phyloP scores from a whole-genome alignment of 257 asterid species.

The Fraxinus anomala region DNA sequence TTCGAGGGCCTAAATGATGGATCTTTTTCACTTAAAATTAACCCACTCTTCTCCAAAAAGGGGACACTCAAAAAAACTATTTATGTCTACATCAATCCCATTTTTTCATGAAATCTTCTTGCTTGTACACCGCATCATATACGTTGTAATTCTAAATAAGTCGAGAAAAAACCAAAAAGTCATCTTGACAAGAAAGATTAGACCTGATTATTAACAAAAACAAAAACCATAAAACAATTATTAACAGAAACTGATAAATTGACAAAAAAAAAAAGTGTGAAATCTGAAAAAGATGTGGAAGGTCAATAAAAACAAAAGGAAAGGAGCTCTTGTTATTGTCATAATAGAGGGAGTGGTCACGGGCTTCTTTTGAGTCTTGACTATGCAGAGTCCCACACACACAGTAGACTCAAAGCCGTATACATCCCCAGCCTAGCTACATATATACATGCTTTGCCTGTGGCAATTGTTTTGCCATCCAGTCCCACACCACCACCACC shows the following conservation, averaged over 20 bases:
- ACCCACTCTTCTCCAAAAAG: too few relatives aligned
- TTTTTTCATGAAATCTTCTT: too few relatives aligned
- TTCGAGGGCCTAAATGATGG: too few relatives aligned
- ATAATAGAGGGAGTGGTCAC: conserved; percentile 51
- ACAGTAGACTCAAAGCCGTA: conserved; percentile 17
- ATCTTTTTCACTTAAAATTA: too few relatives aligned
- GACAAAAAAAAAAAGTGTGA: background rate
- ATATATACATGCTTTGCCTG: conserved; percentile 11
- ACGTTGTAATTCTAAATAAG: too few relatives aligned
- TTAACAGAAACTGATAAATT: background rate
- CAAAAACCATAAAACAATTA: background rate
- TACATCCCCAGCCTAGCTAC: conserved; percentile 33
- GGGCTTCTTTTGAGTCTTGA: conserved; percentile 59
- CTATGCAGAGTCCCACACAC: conserved; percentile 38
- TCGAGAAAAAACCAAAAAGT: too few relatives aligned
- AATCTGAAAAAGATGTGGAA: conserved; percentile 10
- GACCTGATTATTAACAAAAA: background rate
- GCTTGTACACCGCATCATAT: too few relatives aligned
- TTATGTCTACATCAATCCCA: too few relatives aligned
- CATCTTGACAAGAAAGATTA: background rate
- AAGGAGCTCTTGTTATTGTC: conserved; percentile 42
- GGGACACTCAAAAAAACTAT: too few relatives aligned
- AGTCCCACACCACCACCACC: conserved; percentile 1
- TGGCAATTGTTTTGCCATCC: conserved; percentile 15
- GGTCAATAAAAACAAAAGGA: conserved; percentile 37